These are phyloP conservation scores for Pontederia crassipes DNA, from an alignment of 176 grass and related monocot genomes.

Conservation along the genomic window DNA sequence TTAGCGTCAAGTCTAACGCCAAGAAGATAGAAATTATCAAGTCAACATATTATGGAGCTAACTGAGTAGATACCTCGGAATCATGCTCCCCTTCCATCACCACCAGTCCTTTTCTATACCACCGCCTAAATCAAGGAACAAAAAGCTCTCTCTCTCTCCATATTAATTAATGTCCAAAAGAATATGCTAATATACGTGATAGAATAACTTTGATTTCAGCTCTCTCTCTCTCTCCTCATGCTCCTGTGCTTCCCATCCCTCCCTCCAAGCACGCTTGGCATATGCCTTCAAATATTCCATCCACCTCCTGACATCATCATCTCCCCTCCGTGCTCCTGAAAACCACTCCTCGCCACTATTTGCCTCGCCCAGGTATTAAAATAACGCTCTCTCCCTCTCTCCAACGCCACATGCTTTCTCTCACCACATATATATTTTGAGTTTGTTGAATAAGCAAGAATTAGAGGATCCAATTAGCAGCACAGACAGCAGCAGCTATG, in stretches of 20 bases:
- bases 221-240: conserved; percentile 1
- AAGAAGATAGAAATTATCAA: no score
- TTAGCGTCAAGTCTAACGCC: no score
- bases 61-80: no score
- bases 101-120: no score
- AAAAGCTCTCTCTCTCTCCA: no score
- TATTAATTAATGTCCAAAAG: background rate
- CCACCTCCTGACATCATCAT: background rate
- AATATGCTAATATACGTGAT: conserved; percentile 4
- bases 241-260: background rate
- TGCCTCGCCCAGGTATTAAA: conserved; percentile 6
- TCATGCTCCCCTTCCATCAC: no score
- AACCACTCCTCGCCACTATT: background rate
- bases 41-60: no score
- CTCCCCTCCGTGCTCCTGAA: background rate
- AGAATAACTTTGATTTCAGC: background rate
- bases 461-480: background rate
- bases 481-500: conserved; percentile 25
- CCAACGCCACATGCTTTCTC: no score
- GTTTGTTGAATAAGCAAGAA: background rate
- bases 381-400: background rate
- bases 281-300: conserved; percentile 83
- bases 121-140: no score
- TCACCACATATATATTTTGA: no score
- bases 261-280: conserved; percentile 35